Conservation (phyloP, 2,329 filamentous ascomycete species). For the Phyllosticta capitalensis region DNA sequence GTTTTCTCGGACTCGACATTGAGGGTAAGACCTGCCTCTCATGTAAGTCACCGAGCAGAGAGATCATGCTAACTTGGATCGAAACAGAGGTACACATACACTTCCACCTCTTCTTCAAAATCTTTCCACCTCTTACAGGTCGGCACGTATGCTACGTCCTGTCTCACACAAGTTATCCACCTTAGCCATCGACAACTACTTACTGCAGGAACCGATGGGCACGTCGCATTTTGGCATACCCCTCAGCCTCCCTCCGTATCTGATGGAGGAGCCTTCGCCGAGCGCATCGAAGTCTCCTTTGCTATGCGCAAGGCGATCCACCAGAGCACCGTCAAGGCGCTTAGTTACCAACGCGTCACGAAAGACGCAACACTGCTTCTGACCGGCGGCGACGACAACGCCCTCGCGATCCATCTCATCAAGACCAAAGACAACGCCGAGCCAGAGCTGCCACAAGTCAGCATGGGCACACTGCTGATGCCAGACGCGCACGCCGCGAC, state of each 20-base stretch:
- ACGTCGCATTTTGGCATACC: slow-evolving; percentile 52
- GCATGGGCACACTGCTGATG: slow-evolving; percentile 31
- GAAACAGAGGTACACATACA: slow-evolving; percentile 37
- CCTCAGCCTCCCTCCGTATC: slow-evolving; percentile 12
- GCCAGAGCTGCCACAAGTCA: slow-evolving; percentile 8
- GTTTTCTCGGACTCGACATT: slow-evolving; percentile 77
- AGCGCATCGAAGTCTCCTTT: neutral
- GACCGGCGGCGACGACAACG: slow-evolving; percentile 84
- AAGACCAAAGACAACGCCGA: slow-evolving; percentile 10
- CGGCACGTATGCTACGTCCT: slow-evolving; percentile 44
- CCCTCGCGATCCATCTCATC: slow-evolving; percentile 50
- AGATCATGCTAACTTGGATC: neutral
- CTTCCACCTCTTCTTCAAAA: slow-evolving; percentile 12
- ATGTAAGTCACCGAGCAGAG: neutral
- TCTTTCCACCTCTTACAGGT: slow-evolving; percentile 28
- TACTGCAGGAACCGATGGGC: slow-evolving; percentile 74
- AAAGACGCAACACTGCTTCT: slow-evolving; percentile 42
- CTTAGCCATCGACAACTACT: slow-evolving; percentile 38
- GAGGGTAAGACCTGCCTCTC: slow-evolving; percentile 35
- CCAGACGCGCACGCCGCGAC: slow-evolving; percentile 61
- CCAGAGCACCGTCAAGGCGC: slow-evolving; percentile 67
- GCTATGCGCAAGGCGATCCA: slow-evolving; percentile 47
- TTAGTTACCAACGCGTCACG: slow-evolving; percentile 27
- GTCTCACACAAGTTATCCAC: slow-evolving; percentile 56
- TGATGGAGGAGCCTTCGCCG: neutral